Conservation (phyloP, 495 filamentous ascomycete genomes). For the Eremomyces bilateralis region DNA sequence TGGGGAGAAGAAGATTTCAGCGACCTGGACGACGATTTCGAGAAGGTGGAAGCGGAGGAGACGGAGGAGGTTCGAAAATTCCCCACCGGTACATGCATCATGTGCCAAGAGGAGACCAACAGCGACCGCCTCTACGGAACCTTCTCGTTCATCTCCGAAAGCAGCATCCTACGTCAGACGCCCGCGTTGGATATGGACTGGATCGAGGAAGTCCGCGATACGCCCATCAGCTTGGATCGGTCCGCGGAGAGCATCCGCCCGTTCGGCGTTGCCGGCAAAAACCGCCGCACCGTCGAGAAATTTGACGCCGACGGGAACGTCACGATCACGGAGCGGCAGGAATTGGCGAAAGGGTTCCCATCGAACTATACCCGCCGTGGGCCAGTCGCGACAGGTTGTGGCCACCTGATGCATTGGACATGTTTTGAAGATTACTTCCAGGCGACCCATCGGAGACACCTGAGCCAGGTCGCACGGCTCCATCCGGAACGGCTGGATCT, state of each 20-base stretch:
- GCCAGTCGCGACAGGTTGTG: constrained; percentile 76
- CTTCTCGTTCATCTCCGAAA: constrained; percentile 73
- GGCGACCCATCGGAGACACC: constrained; percentile 61
- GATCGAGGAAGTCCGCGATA: constrained; percentile 58
- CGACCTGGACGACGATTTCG: constrained; percentile 41
- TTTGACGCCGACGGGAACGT: constrained; percentile 46
- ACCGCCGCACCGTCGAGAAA: constrained; percentile 53
- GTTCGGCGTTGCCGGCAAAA: constrained; percentile 76
- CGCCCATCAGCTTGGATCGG: constrained; percentile 59
- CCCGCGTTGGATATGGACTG: constrained; percentile 61
- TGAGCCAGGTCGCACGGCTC: constrained; percentile 75
- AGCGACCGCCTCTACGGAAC: constrained; percentile 78
- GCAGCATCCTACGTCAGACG: constrained; percentile 69
- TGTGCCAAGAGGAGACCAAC: constrained; percentile 90
- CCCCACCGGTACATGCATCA: constrained; percentile 81
- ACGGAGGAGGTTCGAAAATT: constrained; percentile 70
- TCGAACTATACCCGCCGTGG: constrained; percentile 41
- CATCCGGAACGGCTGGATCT: constrained; percentile 58
- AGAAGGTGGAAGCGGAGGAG: constrained; percentile 29
- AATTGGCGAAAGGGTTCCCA: constrained; percentile 75
- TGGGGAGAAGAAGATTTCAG: constrained; percentile 56
- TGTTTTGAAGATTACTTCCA: constrained; percentile 85
- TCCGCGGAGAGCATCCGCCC: constrained; percentile 64
- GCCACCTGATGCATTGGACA: constrained; percentile 94
- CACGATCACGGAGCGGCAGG: constrained; percentile 53